Conservation (phyloP, 2,329 filamentous ascomycete genomes). For the Alternaria novae-zelandiae region DNA sequence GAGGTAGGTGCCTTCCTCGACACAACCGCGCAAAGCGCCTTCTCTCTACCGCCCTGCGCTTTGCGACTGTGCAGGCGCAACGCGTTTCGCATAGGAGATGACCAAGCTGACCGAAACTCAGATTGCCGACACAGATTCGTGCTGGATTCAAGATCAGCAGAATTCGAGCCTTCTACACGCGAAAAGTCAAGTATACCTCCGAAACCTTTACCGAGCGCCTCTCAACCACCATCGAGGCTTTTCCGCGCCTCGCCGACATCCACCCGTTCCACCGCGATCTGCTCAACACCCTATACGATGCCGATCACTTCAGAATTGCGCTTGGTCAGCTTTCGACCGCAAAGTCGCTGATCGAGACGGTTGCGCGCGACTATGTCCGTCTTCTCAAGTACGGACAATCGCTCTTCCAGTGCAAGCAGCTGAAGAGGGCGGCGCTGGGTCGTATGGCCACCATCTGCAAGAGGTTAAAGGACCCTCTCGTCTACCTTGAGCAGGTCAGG, state of each 20-base stretch:
- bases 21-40: slow-evolving; percentile 3
- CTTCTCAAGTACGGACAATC: slow-evolving; percentile 90
- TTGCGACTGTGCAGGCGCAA: slow-evolving; percentile 69
- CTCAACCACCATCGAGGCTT: slow-evolving; percentile 82
- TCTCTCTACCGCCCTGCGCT: slow-evolving; percentile 20
- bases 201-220: slow-evolving; percentile 98
- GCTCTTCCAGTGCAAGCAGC: slow-evolving; percentile 98
- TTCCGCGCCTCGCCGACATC: slow-evolving; percentile 90
- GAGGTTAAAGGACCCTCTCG: slow-evolving; percentile 89
- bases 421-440: slow-evolving; percentile 93
- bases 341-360: slow-evolving; percentile 95
- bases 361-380: slow-evolving; percentile 93
- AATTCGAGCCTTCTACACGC: slow-evolving; percentile 94
- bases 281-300: slow-evolving; percentile 88
- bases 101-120: slow-evolving; percentile 34
- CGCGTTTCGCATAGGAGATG: background rate
- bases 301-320: slow-evolving; percentile 79
- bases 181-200: slow-evolving; percentile 92
- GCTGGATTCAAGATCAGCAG: slow-evolving; percentile 94
- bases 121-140: slow-evolving; percentile 93
- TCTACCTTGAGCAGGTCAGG: slow-evolving; percentile 95
- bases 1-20: slow-evolving; percentile 14
- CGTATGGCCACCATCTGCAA: slow-evolving; percentile 98
- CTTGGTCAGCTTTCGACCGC: slow-evolving; percentile 95
- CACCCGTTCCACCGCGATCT: slow-evolving; percentile 90